A percentile compares a stretch with the other conserved stretches of the same genome.
Conservation (phyloP, 2,329 filamentous ascomycete species). For the Ophiostoma fasciatum region DNA sequence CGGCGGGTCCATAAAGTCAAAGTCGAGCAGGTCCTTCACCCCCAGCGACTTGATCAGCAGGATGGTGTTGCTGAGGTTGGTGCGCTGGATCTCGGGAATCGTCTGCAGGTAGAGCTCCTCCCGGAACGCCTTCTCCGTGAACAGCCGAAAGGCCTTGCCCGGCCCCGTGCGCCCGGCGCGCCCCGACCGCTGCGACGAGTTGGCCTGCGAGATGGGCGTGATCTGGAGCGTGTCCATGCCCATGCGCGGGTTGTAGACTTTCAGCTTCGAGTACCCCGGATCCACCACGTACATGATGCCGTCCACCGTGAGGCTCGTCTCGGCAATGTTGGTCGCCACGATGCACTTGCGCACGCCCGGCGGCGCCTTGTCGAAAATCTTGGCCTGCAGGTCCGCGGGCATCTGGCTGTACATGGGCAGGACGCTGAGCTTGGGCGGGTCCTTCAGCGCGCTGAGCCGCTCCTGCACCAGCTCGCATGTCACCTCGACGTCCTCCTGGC, state of each 20-base stretch:
- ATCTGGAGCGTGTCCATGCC: slow-evolving; percentile 98
- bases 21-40: slow-evolving; percentile 86
- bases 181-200: slow-evolving; percentile 83
- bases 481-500: slow-evolving; percentile 94
- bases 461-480: slow-evolving; percentile 91
- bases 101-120: slow-evolving; percentile 95
- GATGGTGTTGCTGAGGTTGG: slow-evolving; percentile 89
- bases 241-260: slow-evolving; percentile 98
- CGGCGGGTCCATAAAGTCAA: slow-evolving; percentile 98
- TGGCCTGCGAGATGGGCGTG: slow-evolving; percentile 93
- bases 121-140: slow-evolving; percentile 85
- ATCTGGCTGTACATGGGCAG: slow-evolving; percentile 98
- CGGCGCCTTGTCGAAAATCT: slow-evolving; percentile 86
- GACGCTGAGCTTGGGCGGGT: slow-evolving; percentile 87
- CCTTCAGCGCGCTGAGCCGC: slow-evolving; percentile 73
- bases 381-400: slow-evolving; percentile 93
- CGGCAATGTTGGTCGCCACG: slow-evolving; percentile 95
- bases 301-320: slow-evolving; percentile 94
- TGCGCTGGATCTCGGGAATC: slow-evolving; percentile 94
- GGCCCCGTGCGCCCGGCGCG: slow-evolving; percentile 89
- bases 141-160: slow-evolving; percentile 87
- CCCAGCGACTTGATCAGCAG: slow-evolving; percentile 87
- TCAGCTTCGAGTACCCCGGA: slow-evolving; percentile 89
- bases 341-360: slow-evolving; percentile 93
- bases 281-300: slow-evolving; percentile 99